Evolutionary conservation across 1,284 basidiomycete genomes (phyloP).

Genomic region (Lentinula novae-zelandiae): DNA sequence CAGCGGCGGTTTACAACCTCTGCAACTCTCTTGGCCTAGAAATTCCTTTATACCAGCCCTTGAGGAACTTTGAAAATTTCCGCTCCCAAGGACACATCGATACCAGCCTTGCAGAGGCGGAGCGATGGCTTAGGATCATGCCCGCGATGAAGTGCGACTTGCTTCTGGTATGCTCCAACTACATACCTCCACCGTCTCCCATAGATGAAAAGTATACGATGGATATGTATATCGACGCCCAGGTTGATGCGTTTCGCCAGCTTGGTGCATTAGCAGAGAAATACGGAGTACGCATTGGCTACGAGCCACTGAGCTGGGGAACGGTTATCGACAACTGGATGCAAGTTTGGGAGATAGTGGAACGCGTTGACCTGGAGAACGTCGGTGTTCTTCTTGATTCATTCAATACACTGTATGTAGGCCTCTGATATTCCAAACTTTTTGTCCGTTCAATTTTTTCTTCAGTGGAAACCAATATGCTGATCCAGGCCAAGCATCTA

Average conservation of each 20-base stretch:
- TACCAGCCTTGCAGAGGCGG: conserved; percentile 18
- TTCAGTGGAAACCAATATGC: conserved; percentile 23
- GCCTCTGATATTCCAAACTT: neutral
- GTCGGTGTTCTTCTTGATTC: conserved; percentile 25
- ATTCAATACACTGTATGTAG: conserved; percentile 21
- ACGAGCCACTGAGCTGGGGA: conserved; percentile 24
- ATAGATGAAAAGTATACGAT: conserved; percentile 4
- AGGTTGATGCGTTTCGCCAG: conserved; percentile 22
- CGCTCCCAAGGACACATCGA: conserved; percentile 16
- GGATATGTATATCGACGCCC: conserved; percentile 19
- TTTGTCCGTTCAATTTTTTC: neutral
- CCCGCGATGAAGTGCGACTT: conserved; percentile 19
- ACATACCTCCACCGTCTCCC: conserved; percentile 7
- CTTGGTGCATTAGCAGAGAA: conserved; percentile 20
- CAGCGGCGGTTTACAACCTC: conserved; percentile 17
- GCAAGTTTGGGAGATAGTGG: conserved; percentile 25
- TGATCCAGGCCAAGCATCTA: conserved; percentile 20
- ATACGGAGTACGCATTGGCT: conserved; percentile 20
- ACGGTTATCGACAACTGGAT: conserved; percentile 23
- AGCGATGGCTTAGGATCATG: conserved; percentile 23
- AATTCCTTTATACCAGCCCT: conserved; percentile 23
- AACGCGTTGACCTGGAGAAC: conserved; percentile 20
- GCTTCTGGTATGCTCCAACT: conserved; percentile 23
- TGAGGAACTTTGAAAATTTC: conserved; percentile 25
- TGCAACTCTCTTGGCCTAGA: conserved; percentile 17